phyloP scores from a whole-genome alignment of 495 filamentous ascomycete species.

The Usnea hakonensis region DNA sequence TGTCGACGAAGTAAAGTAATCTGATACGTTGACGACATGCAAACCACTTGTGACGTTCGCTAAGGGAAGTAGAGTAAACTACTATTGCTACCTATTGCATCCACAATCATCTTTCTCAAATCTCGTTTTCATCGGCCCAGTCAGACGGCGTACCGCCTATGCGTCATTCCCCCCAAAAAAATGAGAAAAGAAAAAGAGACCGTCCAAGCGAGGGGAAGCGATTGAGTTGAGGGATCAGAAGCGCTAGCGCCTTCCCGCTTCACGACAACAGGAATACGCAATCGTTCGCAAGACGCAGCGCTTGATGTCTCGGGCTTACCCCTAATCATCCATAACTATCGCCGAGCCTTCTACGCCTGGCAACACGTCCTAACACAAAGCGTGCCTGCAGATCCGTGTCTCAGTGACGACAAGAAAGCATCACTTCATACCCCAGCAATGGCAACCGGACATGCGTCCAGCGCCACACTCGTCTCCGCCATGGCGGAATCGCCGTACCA shows the following conservation, averaged over 20 bases:
- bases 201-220: background rate
- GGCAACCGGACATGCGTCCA: background rate
- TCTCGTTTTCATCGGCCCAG: background rate
- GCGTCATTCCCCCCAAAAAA: too few relatives aligned
- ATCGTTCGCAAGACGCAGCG: background rate
- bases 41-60: background rate
- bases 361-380: too few relatives aligned
- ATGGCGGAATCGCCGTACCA: slow-evolving; percentile 14
- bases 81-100: background rate
- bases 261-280: too few relatives aligned
- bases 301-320: background rate
- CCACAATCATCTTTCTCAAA: background rate
- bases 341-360: background rate
- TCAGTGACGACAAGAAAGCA: too few relatives aligned
- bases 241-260: background rate
- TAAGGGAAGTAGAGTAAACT: background rate
- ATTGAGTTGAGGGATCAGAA: background rate
- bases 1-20: too few relatives aligned
- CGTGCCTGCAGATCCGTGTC: too few relatives aligned
- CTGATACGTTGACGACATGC: background rate
- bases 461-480: background rate
- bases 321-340: background rate
- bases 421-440: too few relatives aligned
- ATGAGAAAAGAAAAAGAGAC: too few relatives aligned
- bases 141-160: background rate